Conservation (phyloP, 306 rosid genomes). For the Prinsepia uniflora region DNA sequence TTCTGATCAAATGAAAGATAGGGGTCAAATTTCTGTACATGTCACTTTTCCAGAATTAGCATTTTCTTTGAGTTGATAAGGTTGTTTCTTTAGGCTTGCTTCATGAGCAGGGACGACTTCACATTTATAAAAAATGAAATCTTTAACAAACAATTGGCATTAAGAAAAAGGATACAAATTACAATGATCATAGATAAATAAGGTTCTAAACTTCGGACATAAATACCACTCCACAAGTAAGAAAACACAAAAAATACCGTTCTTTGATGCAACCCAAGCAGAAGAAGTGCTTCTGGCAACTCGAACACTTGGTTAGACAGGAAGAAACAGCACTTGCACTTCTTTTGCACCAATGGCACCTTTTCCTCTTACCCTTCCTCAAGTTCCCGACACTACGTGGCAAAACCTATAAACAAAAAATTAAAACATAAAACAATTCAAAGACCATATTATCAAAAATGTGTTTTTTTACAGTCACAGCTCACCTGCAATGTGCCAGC, state of each 20-base stretch:
- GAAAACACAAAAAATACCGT: conserved; percentile 43
- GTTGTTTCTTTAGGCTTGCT: not conserved
- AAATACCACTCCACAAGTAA: conserved; percentile 6
- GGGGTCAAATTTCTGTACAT: not conserved
- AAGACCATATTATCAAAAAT: not conserved
- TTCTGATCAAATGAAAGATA: conserved; percentile 10
- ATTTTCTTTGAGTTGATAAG: conserved; percentile 6
- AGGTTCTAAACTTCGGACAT: conserved; percentile 12
- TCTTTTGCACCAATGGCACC: conserved; percentile 84
- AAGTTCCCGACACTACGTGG: conserved; percentile 40
- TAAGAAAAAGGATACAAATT: not conserved
- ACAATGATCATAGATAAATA: not conserved
- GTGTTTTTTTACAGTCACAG: not conserved
- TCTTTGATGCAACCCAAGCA: conserved; percentile 87
- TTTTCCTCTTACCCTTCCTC: conserved; percentile 61
- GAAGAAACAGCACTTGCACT: conserved; percentile 40
- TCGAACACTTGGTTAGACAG: conserved; percentile 60
- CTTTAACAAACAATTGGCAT: not conserved
- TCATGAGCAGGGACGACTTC: not conserved
- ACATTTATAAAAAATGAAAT: not conserved
- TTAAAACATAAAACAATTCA: not conserved
- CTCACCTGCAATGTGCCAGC: conserved; percentile 59
- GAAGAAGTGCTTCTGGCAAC: conserved; percentile 74
- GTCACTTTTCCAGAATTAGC: not conserved
- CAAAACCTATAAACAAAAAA: conserved; percentile 36